These are phyloP conservation scores for Bolboschoenoplectus hybrid DNA, from an alignment of 202 grass and related monocot species.

Conservation along the genomic window DNA sequence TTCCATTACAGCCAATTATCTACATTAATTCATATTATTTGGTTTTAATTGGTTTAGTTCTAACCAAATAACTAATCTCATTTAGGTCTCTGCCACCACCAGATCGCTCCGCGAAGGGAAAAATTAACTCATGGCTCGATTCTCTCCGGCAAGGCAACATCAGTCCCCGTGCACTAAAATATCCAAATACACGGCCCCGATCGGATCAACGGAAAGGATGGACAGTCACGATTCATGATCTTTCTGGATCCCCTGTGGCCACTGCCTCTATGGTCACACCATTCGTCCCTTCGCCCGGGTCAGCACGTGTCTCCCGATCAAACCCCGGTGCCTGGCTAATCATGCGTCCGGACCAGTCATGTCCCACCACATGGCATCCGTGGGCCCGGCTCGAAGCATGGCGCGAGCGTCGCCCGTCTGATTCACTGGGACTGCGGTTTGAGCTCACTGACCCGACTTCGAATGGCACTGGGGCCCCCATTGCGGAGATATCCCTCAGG, in stretches of 20 bases:
- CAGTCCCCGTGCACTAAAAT: conserved; percentile 31
- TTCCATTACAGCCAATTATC: neutral
- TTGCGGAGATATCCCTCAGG: conserved; percentile 79
- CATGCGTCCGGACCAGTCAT: conserved; percentile 63
- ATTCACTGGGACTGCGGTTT: conserved; percentile 77
- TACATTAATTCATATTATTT: neutral
- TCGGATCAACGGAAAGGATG: conserved; percentile 90
- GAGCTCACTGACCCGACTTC: conserved; percentile 63
- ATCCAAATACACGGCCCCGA: neutral
- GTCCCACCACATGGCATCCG: conserved; percentile 74
- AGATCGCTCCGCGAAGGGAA: conserved; percentile 40
- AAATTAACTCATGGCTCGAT: conserved; percentile 59
- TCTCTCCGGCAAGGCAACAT: conserved; percentile 52
- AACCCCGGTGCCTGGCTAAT: conserved; percentile 95
- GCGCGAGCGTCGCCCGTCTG: conserved; percentile 77
- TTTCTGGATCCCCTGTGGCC: conserved; percentile 84
- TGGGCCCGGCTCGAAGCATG: conserved; percentile 94
- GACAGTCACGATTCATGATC: conserved; percentile 98
- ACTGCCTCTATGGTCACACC: conserved; percentile 93
- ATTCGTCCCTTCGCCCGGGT: conserved; percentile 91
- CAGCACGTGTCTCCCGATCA: conserved; percentile 80
- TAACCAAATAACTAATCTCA: neutral
- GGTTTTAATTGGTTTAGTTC: neutral
- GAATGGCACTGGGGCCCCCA: conserved; percentile 55
- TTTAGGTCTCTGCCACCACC: conserved; percentile 26